Base-by-base conservation (phyloP, 495 filamentous ascomycete genomes). In the Lophium mytilinum region DNA sequence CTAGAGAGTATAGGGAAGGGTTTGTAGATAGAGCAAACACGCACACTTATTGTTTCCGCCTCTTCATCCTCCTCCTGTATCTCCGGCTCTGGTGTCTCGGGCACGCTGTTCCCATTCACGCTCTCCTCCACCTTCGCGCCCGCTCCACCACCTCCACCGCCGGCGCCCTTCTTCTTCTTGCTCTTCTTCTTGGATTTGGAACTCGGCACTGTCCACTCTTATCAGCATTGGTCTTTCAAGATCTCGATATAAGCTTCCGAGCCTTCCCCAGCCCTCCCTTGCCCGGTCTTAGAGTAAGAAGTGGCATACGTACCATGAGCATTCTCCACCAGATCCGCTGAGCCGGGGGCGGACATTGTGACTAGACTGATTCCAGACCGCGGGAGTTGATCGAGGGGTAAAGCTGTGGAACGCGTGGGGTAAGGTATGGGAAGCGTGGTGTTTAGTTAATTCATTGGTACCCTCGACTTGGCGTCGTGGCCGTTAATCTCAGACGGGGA, bases 101-200 rank as follows among this genome's bases (percentile, higher is more conserved):
- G 11, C 21, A 49, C 35, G n/a, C 47, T 51, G 46, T 61, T 53
- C 33, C 36, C 53, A 52, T 43, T 58, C 12, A 56, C 64, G 43
- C 61, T 61, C n/a, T 60, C 43, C 14, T 55, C 62, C 4, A 39
- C 17, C 45, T 65, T 62, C 1, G 36, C 58, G 10, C 10, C 50
- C 19, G 33, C 33, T 48, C 45, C 62, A 19, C 55, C 57, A 15
- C 42, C 40, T 48, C 66, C 69, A 43, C 50, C 65, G 50, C 58
- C 65, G 65, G 63, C 56, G 56, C 66, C 64, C 51, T 71, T 73
- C 61, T 62, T 68, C 57, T 66, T 71, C 62, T 60, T 68, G 56
- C 66, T 67, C 61, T 71, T 71, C 60, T 71, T 72, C 48, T 64
- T 67, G 15, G 68, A 61, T 41, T 67, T 67, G 9, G 64, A 57